phyloP scores from a whole-genome alignment of 1,139 yeast species.

The Pichia terricola region DNA sequence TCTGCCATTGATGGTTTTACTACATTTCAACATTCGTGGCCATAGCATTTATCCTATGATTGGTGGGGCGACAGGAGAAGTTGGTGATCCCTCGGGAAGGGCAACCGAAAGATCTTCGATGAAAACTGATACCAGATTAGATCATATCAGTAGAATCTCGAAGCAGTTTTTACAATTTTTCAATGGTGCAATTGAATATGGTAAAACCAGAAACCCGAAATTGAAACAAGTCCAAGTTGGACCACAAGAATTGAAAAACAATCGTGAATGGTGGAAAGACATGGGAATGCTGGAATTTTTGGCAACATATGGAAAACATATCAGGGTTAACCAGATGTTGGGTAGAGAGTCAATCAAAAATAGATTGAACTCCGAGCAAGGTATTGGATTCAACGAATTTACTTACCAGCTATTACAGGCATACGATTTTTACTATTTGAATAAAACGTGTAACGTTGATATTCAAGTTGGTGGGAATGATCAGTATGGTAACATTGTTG shows the following conservation, averaged over 20 bases:
- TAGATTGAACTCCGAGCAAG: constrained; percentile 57
- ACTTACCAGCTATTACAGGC: constrained; percentile 91
- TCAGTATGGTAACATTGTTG: constrained; percentile 98
- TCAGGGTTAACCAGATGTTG: constrained; percentile 79
- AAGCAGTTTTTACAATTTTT: constrained; percentile 56
- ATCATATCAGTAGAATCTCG: constrained; percentile 54
- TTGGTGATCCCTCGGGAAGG: constrained; percentile 97
- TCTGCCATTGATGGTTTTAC: constrained; percentile 72
- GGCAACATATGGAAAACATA: constrained; percentile 66
- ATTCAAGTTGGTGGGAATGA: constrained; percentile 95
- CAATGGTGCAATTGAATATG: constrained; percentile 51
- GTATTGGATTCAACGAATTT: constrained; percentile 89
- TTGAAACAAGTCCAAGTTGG: constrained; percentile 28
- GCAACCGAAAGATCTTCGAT: constrained; percentile 59
- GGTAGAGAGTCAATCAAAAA: constrained; percentile 81
- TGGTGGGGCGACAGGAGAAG: constrained; percentile 97
- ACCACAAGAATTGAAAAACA: constrained; percentile 38
- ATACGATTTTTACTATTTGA: constrained; percentile 82
- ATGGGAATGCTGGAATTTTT: constrained; percentile 70
- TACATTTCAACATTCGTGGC: constrained; percentile 80
- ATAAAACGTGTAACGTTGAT: constrained; percentile 46
- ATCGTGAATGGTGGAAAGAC: constrained; percentile 79
- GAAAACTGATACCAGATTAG: constrained; percentile 38
- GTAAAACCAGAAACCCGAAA: constrained; percentile 42
- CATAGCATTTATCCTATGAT: constrained; percentile 74